phyloP scores from a whole-genome alignment of 2,329 filamentous ascomycete genomes.

The Verticillium albo-atrum region DNA sequence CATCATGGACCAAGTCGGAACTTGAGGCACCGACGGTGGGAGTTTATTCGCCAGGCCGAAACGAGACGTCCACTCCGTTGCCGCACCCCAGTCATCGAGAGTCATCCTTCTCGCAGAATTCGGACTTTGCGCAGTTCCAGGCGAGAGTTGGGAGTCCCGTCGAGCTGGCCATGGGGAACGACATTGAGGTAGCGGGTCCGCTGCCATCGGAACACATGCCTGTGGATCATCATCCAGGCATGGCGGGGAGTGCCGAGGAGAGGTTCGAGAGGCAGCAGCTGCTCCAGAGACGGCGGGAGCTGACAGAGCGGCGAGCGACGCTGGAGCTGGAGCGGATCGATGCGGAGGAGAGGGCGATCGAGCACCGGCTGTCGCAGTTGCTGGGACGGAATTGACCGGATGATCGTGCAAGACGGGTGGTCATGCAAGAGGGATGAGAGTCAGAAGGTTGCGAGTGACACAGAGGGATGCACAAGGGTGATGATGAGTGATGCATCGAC shows the following conservation, averaged over 20 bases:
- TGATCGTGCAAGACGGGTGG: no score
- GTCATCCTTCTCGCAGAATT: not conserved
- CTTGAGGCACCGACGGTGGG: not conserved
- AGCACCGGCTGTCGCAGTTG: not conserved
- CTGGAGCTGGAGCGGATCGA: not conserved
- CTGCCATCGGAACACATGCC: not conserved
- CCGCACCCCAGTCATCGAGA: not conserved
- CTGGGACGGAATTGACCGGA: no score
- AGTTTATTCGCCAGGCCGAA: not conserved
- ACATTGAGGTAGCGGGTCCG: not conserved
- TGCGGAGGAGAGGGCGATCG: not conserved
- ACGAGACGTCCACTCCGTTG: not conserved
- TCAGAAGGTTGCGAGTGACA: no score
- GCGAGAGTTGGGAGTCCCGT: not conserved
- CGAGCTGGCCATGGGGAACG: not conserved
- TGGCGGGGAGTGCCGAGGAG: not conserved
- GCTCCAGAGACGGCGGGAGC: not conserved
- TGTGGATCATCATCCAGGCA: no score
- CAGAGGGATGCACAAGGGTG: no score
- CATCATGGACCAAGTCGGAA: not conserved
- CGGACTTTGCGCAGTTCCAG: not conserved
- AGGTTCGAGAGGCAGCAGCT: not conserved
- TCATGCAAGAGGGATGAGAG: no score
- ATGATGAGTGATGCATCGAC: not conserved
- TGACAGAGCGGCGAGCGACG: not conserved